phyloP scores from a whole-genome alignment of 2,329 filamentous ascomycete species.

The Davidsoniella australis region DNA sequence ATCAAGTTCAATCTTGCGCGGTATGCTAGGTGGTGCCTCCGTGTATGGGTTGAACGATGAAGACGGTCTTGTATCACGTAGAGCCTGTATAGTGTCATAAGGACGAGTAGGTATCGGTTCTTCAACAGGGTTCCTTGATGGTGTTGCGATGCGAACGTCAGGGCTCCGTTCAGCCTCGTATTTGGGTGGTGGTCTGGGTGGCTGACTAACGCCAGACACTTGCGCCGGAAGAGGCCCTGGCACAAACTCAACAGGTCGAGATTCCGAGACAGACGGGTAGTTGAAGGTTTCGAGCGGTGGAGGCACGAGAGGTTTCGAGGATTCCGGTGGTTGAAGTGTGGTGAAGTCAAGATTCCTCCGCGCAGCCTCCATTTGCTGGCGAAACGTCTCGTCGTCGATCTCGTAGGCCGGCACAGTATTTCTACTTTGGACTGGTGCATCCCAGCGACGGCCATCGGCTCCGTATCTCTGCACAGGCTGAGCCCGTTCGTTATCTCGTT shows the following conservation, averaged over 20 bases:
- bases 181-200: constrained; percentile 21
- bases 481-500: constrained; percentile 36
- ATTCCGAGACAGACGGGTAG: constrained; percentile 40
- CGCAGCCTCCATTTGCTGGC: constrained; percentile 35
- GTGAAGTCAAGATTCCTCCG: constrained; percentile 27
- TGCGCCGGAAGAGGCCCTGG: constrained; percentile 13
- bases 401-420: constrained; percentile 15
- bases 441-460: constrained; percentile 29
- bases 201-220: constrained; percentile 14
- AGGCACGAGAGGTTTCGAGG: constrained; percentile 5
- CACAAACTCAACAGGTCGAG: constrained; percentile 31
- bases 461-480: constrained; percentile 29
- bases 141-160: not conserved
- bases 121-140: not conserved
- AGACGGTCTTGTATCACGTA: not conserved
- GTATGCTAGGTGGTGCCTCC: not conserved
- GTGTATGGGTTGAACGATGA: not conserved
- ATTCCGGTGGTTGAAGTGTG: constrained; percentile 16
- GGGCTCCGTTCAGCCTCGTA: constrained; percentile 13
- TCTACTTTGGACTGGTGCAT: not conserved
- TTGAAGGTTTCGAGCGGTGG: constrained; percentile 12
- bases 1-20: constrained; percentile 7
- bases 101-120: not conserved
- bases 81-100: constrained; percentile 1
- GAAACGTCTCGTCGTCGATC: constrained; percentile 26